Conservation (phyloP, 176 grass and related monocot species). For the Oryza nivara region DNA sequence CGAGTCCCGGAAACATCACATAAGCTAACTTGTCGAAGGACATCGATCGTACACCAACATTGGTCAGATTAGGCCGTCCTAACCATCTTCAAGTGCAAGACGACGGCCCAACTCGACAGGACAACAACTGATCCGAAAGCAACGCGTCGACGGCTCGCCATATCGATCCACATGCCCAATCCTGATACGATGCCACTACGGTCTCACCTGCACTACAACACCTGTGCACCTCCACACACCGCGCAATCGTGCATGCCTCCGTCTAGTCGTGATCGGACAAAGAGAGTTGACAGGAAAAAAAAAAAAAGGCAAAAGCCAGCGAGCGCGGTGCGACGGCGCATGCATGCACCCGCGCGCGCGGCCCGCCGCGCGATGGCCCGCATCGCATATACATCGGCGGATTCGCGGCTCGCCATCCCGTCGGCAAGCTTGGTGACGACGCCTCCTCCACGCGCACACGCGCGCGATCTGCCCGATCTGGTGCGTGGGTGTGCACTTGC, state of each 20-base stretch:
- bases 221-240: no score
- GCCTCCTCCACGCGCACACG: background rate
- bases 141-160: background rate
- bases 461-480: background rate
- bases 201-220: no score
- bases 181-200: no score
- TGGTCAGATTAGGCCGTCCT: conserved; percentile 6
- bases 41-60: background rate
- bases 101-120: background rate
- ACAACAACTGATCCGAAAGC: background rate
- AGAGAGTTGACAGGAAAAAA: background rate
- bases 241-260: background rate
- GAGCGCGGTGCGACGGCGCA: background rate
- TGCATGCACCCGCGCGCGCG: no score
- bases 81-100: background rate
- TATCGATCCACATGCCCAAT: background rate
- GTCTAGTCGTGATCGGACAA: background rate
- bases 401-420: background rate
- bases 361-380: no score
- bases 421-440: conserved; percentile 25
- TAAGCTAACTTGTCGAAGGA: background rate
- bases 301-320: no score
- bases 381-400: no score
- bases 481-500: background rate
- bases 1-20: background rate